Evolutionary conservation across 371 early-diverging fungal genomes (phyloP).

Genomic region (Rhizopus arrhizus): DNA sequence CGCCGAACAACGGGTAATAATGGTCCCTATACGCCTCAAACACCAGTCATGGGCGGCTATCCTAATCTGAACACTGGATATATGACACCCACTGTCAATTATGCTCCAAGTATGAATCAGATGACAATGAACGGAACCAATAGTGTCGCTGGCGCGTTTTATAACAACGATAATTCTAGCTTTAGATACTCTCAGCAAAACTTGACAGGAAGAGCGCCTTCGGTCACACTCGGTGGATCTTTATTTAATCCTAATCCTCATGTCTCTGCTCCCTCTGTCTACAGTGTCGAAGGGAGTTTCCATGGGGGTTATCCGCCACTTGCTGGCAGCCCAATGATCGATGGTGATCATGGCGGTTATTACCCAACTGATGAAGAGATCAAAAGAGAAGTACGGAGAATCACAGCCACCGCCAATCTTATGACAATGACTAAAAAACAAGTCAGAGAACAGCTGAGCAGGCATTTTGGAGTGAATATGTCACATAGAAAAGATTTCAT

Average conservation of each 20-base stretch:
- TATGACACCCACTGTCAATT: slow-evolving; percentile 23
- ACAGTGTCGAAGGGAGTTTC: slow-evolving; percentile 22
- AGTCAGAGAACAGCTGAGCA: slow-evolving; percentile 80
- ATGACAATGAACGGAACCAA: slow-evolving; percentile 6
- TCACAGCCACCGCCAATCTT: slow-evolving; percentile 75
- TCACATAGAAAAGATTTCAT: slow-evolving; percentile 79
- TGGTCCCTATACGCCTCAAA: slow-evolving; percentile 9
- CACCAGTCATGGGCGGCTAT: slow-evolving; percentile 14
- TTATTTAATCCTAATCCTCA: slow-evolving; percentile 17
- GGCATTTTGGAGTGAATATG: slow-evolving; percentile 79
- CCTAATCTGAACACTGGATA: slow-evolving; percentile 10
- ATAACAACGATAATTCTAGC: slow-evolving; percentile 23
- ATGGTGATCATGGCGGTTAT: slow-evolving; percentile 6
- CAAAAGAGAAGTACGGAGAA: slow-evolving; percentile 69
- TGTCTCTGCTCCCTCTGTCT: slow-evolving; percentile 21
- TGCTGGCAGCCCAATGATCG: slow-evolving; percentile 9
- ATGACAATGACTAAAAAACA: slow-evolving; percentile 84
- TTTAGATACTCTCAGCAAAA: slow-evolving; percentile 34
- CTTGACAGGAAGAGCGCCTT: slow-evolving; percentile 18
- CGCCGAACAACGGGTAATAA: slow-evolving; percentile 20
- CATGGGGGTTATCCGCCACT: slow-evolving; percentile 12
- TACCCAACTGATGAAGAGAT: slow-evolving; percentile 80
- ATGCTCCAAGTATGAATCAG: slow-evolving; percentile 26
- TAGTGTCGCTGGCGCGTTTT: slow-evolving; percentile 11
- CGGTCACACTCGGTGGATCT: slow-evolving; percentile 13